Evolutionary conservation across 108 stramenopile genomes (phyloP), one percentile per base, ranked within the genome.

Genomic region (Nitzschia palea): DNA sequence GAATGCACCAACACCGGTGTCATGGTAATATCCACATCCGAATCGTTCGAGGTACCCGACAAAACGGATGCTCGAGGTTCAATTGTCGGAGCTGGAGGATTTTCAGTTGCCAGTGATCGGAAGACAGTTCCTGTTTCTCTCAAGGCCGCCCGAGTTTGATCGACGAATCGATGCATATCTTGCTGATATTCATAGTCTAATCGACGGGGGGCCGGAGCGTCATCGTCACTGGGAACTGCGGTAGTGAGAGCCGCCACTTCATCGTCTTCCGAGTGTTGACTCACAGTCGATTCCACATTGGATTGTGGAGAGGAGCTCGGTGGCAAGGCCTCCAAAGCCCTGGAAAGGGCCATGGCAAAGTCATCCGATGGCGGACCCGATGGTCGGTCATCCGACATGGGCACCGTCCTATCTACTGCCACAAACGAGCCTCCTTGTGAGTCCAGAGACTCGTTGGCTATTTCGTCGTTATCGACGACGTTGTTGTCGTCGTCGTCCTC

Each of bases 131-230:
- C 31, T 12, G 37, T 44, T 6, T 56, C 71, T 22, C 72, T 63
- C 26, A 73, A 52, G 2, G 72, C 72, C 26, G 63, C 72, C 15
- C 72, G 54, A 25, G 72, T 73, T 2, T 73, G 34, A 56, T 55
- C 58, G 28, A 56, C 72, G 52, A 73, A 73, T 4, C 52, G 62
- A 22, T 30, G 32, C 72, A 73, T 73, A 34, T 73, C 72, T n/a
- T 54, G 36, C 12, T 62, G 60, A 42, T 42, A 34, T 2, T 40
- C 61, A 31, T 62, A 71, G 34, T 70, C 58, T 26, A 71, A 61
- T 20, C 60, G 47, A 40, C 70, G 70, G 10, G 70, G 61, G 25
- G 60, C 51, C 23, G 40, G 12, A 18, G 6, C 57, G 27, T 31
- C 61, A 44, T 71, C 70, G 20, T 40, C 29, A 20, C 15, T n/a